Base-by-base conservation (phyloP, 225 moss, liverwort and hornwort species). In the Bryoerythrophyllum caledonicum region DNA sequence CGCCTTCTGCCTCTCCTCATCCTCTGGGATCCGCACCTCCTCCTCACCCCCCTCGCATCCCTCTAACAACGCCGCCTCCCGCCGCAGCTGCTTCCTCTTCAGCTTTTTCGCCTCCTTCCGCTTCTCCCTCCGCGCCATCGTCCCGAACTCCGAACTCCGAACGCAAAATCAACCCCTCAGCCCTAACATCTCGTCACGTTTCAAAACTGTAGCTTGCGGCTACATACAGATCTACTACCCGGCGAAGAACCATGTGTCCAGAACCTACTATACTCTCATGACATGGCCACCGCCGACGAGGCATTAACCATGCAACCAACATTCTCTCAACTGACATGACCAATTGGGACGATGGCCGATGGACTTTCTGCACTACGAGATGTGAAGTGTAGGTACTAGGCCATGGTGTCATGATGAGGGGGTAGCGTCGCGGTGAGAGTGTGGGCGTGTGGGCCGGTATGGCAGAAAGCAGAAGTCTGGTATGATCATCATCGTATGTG, bases 111-210 rank as follows among this genome's bases (percentile, higher is more conserved):
- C 37, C 35, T 76, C 73, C 76, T 83, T 93, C 74, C 97, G 84
- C 85, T 95, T 99, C 77, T 93, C 93, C 83, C 86, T 89, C 48
- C 97, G 91, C 78, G 82, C 85, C 87, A 90, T 85, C 64, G 43
- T 69, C 26, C 40, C 68, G 25, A 70, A 67, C 32, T 57, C 26
- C 12, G 30, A 19, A 37, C 61, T 15, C 32, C 48, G 38, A 24
- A 16, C 30, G 4, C 28, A 27, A 2, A 4, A 0, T 28, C 32
- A n/a, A n/a, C n/a, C n/a, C 7, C 43, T 19, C 58, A 43, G 28
- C 60, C 11, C 61, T 35, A 35, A 24, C 15, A 11, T 43, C 49
- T 9, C 23, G 6, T 27, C 65, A 37, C 25, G 63, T 23, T 38
- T 60, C 54, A 19, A 3, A 65, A 74, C 70, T 59, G 78, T 65